phyloP scores from a whole-genome alignment of 2,329 filamentous ascomycete species.

The Fusarium praegraminearum region DNA sequence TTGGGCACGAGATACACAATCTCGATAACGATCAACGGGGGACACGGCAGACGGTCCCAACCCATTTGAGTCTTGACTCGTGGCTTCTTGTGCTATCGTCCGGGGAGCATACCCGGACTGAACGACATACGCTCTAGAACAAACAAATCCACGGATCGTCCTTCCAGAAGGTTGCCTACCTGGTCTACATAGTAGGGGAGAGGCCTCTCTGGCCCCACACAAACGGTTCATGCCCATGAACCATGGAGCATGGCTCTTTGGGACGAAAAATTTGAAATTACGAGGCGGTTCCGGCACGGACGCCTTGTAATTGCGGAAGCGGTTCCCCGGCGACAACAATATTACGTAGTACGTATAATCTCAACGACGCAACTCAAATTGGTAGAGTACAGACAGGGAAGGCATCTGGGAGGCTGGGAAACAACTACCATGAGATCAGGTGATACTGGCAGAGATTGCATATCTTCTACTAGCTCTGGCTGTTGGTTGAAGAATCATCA shows the following conservation, averaged over 20 bases:
- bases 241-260: slow-evolving; percentile 37
- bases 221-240: slow-evolving; percentile 30
- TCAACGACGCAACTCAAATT: slow-evolving; percentile 32
- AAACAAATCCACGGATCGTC: slow-evolving; percentile 39
- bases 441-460: slow-evolving; percentile 36
- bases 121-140: slow-evolving; percentile 36
- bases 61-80: slow-evolving; percentile 39
- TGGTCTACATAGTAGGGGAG: slow-evolving; percentile 20
- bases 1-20: slow-evolving; percentile 30
- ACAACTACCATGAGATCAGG: slow-evolving; percentile 34
- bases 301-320: slow-evolving; percentile 47
- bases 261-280: slow-evolving; percentile 50
- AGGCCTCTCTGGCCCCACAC: slow-evolving; percentile 41
- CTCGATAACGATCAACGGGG: slow-evolving; percentile 39
- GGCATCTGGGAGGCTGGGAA: slow-evolving; percentile 35
- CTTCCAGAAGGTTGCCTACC: slow-evolving; percentile 48
- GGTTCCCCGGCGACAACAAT: slow-evolving; percentile 51
- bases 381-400: slow-evolving; percentile 21
- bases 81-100: slow-evolving; percentile 30
- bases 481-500: neutral
- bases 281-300: slow-evolving; percentile 41
- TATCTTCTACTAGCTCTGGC: slow-evolving; percentile 6
- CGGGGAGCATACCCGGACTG: slow-evolving; percentile 41
- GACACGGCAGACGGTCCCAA: slow-evolving; percentile 31
- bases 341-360: slow-evolving; percentile 9